phyloP scores from a whole-genome alignment of 164 flowering plant species.

The Brasenia schreberi region DNA sequence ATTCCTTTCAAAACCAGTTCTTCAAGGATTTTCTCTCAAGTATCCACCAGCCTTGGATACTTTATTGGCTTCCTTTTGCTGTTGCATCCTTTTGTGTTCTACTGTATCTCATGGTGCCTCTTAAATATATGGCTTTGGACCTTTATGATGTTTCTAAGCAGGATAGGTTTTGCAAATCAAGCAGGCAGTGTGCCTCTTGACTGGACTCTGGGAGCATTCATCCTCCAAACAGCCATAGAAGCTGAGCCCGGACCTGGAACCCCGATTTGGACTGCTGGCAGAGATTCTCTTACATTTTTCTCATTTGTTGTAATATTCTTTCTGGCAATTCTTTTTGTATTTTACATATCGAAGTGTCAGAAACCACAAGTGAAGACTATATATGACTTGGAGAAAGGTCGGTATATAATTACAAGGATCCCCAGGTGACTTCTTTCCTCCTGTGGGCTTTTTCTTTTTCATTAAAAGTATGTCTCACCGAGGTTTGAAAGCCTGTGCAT shows the following conservation, averaged over 20 bases:
- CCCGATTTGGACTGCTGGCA: constrained; percentile 15
- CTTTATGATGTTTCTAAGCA: constrained; percentile 7
- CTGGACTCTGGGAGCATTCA: constrained; percentile 45
- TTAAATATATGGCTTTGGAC: background rate
- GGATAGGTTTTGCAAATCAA: constrained; percentile 27
- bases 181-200: constrained; percentile 20
- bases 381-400: constrained; percentile 48
- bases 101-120: background rate
- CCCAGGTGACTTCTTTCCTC: constrained; percentile 15
- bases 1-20: background rate
- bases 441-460: background rate
- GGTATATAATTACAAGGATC: constrained; percentile 25
- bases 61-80: background rate
- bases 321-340: constrained; percentile 22
- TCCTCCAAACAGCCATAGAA: constrained; percentile 22
- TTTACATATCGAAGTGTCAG: constrained; percentile 22
- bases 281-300: constrained; percentile 21
- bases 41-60: background rate
- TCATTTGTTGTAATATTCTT: constrained; percentile 28
- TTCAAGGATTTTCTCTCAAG: background rate
- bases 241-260: constrained; percentile 18
- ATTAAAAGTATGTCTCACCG: too few species aligned
- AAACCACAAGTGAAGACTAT: constrained; percentile 40
- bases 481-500: too few species aligned
- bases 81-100: background rate